These are phyloP conservation scores for Fonsecaea pedrosoi DNA, from an alignment of 2,329 filamentous ascomycete genomes.

Conservation along the genomic window DNA sequence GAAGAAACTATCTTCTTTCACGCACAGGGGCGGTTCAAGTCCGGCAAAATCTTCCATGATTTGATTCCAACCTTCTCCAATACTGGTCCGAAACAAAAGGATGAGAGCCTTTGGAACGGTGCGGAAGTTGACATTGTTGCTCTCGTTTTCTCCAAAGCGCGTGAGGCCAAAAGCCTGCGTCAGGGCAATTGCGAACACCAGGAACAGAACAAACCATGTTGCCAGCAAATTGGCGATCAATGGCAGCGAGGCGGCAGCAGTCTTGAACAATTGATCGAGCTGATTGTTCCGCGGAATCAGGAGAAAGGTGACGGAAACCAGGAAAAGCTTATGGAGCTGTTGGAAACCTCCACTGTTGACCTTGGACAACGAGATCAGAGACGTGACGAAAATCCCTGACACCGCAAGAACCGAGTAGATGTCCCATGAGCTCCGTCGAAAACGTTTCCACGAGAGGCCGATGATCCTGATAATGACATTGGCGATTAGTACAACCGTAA, in stretches of 20 bases:
- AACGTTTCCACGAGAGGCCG: slow-evolving; percentile 89
- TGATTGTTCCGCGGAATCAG: slow-evolving; percentile 97
- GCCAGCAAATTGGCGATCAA: slow-evolving; percentile 90
- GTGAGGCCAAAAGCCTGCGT: slow-evolving; percentile 96
- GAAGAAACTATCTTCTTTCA: slow-evolving; percentile 74
- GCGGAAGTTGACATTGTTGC: slow-evolving; percentile 85
- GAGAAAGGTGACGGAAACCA: slow-evolving; percentile 86
- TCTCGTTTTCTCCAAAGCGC: slow-evolving; percentile 76
- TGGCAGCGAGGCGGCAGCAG: slow-evolving; percentile 88
- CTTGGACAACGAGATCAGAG: slow-evolving; percentile 74
- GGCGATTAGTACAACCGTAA: slow-evolving; percentile 80
- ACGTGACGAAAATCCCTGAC: slow-evolving; percentile 78
- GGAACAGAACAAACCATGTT: slow-evolving; percentile 96
- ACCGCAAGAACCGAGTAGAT: slow-evolving; percentile 84
- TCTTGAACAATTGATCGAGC: slow-evolving; percentile 97
- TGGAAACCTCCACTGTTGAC: slow-evolving; percentile 66
- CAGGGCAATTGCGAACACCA: slow-evolving; percentile 94
- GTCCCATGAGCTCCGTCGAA: slow-evolving; percentile 94
- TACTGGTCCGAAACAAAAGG: slow-evolving; percentile 88
- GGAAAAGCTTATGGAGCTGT: slow-evolving; percentile 89
- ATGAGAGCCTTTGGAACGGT: slow-evolving; percentile 94
- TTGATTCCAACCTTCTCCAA: slow-evolving; percentile 94
- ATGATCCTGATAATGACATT: slow-evolving; percentile 85
- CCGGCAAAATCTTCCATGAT: slow-evolving; percentile 94
- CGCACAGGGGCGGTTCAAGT: slow-evolving; percentile 81